Base-by-base conservation (phyloP, 768 basidiomycete genomes). In the Phanerodontia chrysosporium region DNA sequence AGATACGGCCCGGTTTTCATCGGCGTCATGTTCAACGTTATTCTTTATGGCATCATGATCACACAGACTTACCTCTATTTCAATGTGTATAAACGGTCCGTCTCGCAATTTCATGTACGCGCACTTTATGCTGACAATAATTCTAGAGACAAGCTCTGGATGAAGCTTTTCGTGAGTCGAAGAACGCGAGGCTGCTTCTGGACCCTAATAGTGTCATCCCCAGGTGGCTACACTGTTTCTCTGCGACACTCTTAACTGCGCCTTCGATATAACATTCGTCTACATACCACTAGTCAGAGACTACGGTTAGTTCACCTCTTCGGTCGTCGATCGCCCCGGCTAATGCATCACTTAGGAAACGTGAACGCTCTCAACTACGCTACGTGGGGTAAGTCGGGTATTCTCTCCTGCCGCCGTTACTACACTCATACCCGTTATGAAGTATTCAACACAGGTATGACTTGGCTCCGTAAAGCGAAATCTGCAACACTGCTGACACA, bases 1-100 rank as follows among this genome's bases (percentile, higher is more conserved):
- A 83, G 81, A 4, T 78, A 79, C 64, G 78, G 79, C 27, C 78
- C 78, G 13, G 78, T 81, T 68, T 72, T 81, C 62, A 75, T 82
- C 45, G 80, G 79, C n/a, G 73, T 76, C 56, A 65, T 74, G 14
- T 65, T 81, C 67, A 81, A 81, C 59, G 65, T 80, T 22, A 55
- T 80, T 14, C 71, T 82, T 10, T 80, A 78, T 59, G 80, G 80
- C 1, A 76, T 82, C 45, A 80, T 80, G 76, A 74, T 78, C 49
- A 75, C 74, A 0, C 77, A 84, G 67, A 68, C 75, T 10, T 78
- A 78, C 58, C 39, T 83, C 5, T 83, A 83, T 66, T 78, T 73
- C 64, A 74, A 71, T 46, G 71, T 74, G 0, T 78, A 71, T 66
- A 76, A 75, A 59, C 66, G 62, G 80, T 73, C 36, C 60, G 69